Conservation (phyloP, 2,329 filamentous ascomycete species). For the Ophiostoma perfectum region DNA sequence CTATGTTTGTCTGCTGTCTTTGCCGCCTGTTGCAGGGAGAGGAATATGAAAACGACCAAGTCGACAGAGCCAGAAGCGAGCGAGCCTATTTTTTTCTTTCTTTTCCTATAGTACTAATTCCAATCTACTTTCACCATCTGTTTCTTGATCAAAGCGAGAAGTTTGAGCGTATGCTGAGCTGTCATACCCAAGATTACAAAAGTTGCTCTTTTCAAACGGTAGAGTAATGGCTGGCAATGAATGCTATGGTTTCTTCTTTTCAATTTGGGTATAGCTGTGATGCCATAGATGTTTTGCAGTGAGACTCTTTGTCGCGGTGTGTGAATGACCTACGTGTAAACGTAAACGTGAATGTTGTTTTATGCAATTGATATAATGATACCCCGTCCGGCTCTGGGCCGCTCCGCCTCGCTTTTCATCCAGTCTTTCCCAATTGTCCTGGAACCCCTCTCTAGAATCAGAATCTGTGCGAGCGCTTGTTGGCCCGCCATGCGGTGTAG, state of each 20-base stretch:
- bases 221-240: no score
- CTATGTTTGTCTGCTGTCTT: constrained; percentile 11
- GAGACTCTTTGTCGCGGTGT: no score
- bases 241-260: no score
- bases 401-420: no score
- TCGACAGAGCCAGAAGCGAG: constrained; percentile 16
- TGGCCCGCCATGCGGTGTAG: constrained; percentile 74
- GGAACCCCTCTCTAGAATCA: constrained; percentile 28
- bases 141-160: no score
- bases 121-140: neutral
- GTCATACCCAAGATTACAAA: no score
- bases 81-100: constrained; percentile 17
- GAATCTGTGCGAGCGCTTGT: constrained; percentile 55
- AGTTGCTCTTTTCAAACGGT: no score
- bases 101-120: constrained; percentile 14
- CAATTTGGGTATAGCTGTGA: no score
- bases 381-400: neutral
- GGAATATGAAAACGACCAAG: neutral
- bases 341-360: neutral
- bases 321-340: neutral
- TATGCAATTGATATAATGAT: neutral
- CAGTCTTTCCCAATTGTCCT: no score
- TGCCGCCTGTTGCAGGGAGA: constrained; percentile 10
- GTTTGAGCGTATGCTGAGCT: no score
- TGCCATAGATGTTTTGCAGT: no score